Percentiles rank a stretch among this genome's conserved stretches.
phyloP scores from a whole-genome alignment of 208 protist genomes.

The Leishmania turanica region DNA sequence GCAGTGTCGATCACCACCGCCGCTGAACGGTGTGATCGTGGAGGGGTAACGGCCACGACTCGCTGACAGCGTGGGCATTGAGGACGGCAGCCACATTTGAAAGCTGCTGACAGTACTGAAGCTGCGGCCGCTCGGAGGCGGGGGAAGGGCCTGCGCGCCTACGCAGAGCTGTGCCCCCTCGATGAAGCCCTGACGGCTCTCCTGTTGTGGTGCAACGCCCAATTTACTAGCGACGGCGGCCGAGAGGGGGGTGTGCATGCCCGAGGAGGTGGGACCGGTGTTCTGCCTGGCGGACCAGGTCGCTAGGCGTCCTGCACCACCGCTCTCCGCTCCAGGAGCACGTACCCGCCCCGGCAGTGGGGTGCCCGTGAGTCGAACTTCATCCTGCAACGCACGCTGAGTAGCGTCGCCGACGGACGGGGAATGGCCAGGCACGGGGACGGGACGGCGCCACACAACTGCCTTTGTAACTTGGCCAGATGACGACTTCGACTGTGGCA shows the following conservation, averaged over 20 bases:
- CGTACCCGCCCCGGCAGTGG: neutral
- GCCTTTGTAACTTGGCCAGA: neutral
- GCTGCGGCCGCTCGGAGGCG: conserved; percentile 10
- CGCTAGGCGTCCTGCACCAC: neutral
- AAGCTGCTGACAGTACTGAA: conserved; percentile 33
- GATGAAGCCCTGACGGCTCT: neutral
- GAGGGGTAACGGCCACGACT: conserved; percentile 19
- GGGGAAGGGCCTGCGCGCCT: neutral
- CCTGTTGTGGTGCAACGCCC: neutral
- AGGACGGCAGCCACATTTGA: conserved; percentile 31
- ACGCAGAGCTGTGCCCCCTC: neutral
- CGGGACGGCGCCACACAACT: conserved; percentile 31
- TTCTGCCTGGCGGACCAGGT: neutral
- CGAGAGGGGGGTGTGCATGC: neutral
- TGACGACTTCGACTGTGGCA: neutral
- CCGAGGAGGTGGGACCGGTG: neutral
- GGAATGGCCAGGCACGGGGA: neutral
- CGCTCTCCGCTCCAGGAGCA: neutral
- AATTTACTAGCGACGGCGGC: neutral
- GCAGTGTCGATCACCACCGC: conserved; percentile 10
- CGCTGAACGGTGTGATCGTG: conserved; percentile 14
- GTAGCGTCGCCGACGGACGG: neutral
- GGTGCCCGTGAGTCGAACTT: conserved; percentile 7
- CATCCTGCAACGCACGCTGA: conserved; percentile 10
- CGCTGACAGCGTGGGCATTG: conserved; percentile 4